phyloP scores from a whole-genome alignment of 176 grass and related monocot genomes.

The Musa troglodytarum region DNA sequence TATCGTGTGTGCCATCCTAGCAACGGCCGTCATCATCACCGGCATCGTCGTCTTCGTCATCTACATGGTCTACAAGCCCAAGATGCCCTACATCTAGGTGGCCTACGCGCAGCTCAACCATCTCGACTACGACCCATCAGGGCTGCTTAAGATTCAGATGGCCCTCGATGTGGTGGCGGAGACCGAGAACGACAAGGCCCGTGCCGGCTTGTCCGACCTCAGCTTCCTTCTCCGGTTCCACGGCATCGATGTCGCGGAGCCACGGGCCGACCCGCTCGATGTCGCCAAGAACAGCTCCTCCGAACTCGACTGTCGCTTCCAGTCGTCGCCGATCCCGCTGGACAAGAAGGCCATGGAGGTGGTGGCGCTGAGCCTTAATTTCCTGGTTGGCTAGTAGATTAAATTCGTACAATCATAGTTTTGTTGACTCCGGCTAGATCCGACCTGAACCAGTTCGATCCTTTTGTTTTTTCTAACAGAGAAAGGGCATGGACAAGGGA shows the following conservation, averaged over 20 bases:
- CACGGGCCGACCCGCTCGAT: slow-evolving; percentile 35
- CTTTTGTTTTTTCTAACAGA: too few relatives aligned
- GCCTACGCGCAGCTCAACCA: slow-evolving; percentile 19
- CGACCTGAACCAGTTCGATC: too few relatives aligned
- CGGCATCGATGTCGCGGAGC: slow-evolving; percentile 21
- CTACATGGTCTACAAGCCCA: background rate
- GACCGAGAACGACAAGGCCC: slow-evolving; percentile 38
- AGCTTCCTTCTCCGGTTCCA: slow-evolving; percentile 40
- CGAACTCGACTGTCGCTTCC: slow-evolving; percentile 44
- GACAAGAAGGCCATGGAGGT: slow-evolving; percentile 18
- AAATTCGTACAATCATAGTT: too few relatives aligned
- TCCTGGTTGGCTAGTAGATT: too few relatives aligned
- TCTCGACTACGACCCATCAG: slow-evolving; percentile 51
- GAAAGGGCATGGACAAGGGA: too few relatives aligned
- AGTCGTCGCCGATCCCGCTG: slow-evolving; percentile 27
- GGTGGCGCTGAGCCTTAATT: slow-evolving; percentile 33
- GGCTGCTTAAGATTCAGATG: slow-evolving; percentile 35
- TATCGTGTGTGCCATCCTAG: background rate
- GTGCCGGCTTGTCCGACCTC: slow-evolving; percentile 28
- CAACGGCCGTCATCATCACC: background rate
- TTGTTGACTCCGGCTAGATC: too few relatives aligned
- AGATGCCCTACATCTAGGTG: slow-evolving; percentile 35
- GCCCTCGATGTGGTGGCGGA: slow-evolving; percentile 24
- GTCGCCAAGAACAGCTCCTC: slow-evolving; percentile 21
- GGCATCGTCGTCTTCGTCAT: background rate